Evolutionary conservation across 2,329 filamentous ascomycete species (phyloP).

Genomic region (Graphiopsis chlorocephala): DNA sequence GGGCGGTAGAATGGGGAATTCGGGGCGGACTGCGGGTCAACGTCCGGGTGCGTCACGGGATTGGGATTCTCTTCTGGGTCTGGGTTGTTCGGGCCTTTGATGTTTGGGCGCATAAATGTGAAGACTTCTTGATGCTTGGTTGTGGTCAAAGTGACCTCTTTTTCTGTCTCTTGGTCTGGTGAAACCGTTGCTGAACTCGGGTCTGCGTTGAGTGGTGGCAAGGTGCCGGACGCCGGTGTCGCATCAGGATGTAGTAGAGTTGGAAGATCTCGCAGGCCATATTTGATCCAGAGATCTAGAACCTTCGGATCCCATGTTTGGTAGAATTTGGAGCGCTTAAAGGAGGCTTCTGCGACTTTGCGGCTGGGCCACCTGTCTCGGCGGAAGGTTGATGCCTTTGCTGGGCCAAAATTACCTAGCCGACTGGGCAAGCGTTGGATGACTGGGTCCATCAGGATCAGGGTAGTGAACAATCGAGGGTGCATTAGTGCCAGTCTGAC

Average conservation of each 20-base stretch:
- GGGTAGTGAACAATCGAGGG: conserved; percentile 71
- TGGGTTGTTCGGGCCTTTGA: conserved; percentile 28
- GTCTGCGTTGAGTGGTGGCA: conserved; percentile 29
- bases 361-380: conserved; percentile 81
- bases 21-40: conserved; percentile 34
- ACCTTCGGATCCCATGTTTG: conserved; percentile 77
- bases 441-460: conserved; percentile 83
- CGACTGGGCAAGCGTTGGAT: conserved; percentile 55
- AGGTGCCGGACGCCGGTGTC: conserved; percentile 22
- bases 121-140: conserved; percentile 87
- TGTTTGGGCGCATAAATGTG: conserved; percentile 67
- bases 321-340: conserved; percentile 73
- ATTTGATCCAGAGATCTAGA: conserved; percentile 67
- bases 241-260: conserved; percentile 56
- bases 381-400: conserved; percentile 63
- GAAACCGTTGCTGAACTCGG: conserved; percentile 23
- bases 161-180: conserved; percentile 27
- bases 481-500: conserved; percentile 71
- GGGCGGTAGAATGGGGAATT: conserved; percentile 64
- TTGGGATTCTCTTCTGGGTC: conserved; percentile 35
- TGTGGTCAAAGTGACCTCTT: conserved; percentile 69
- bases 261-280: conserved; percentile 73
- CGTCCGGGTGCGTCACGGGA: conserved; percentile 43
- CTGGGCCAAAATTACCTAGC: conserved; percentile 33
- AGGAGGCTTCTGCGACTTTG: conserved; percentile 62